Conservation (phyloP, 2,329 filamentous ascomycete species). For the Cyphellophora attinorum region DNA sequence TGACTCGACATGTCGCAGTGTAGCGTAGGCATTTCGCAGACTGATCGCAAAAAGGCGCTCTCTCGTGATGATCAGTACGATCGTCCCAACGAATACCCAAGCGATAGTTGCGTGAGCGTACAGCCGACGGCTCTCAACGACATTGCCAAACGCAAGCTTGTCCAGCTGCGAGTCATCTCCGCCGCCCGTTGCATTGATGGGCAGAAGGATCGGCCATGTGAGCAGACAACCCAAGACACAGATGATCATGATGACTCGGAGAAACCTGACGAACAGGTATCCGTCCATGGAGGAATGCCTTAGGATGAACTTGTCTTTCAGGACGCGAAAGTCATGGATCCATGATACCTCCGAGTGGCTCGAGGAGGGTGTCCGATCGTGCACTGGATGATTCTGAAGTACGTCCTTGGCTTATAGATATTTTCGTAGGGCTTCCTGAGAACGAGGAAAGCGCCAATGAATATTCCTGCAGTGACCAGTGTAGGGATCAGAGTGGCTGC, state of each 20-base stretch:
- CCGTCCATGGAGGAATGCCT: slow-evolving; percentile 86
- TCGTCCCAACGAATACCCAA: slow-evolving; percentile 73
- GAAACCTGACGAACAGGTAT: slow-evolving; percentile 81
- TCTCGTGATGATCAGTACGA: slow-evolving; percentile 77
- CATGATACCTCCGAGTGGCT: slow-evolving; percentile 11
- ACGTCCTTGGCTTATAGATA: slow-evolving; percentile 36
- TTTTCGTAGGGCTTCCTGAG: slow-evolving; percentile 35
- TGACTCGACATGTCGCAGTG: slow-evolving; percentile 71
- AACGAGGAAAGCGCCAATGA: slow-evolving; percentile 36
- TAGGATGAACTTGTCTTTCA: slow-evolving; percentile 69
- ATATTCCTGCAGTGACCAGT: slow-evolving; percentile 32
- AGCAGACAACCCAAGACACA: slow-evolving; percentile 74
- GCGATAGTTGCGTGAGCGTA: slow-evolving; percentile 71
- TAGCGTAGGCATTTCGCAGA: slow-evolving; percentile 79
- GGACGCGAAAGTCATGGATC: slow-evolving; percentile 36
- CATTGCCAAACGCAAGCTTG: slow-evolving; percentile 69
- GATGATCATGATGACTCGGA: slow-evolving; percentile 67
- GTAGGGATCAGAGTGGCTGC: slow-evolving; percentile 40
- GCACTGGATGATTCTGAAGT: slow-evolving; percentile 13
- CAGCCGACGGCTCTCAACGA: slow-evolving; percentile 52
- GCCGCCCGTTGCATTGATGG: slow-evolving; percentile 77
- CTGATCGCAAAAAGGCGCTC: slow-evolving; percentile 89
- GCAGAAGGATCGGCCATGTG: slow-evolving; percentile 84
- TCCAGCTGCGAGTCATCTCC: slow-evolving; percentile 61
- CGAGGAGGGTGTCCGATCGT: slow-evolving; percentile 18